These are phyloP conservation scores for Rosa hybrid DNA, from an alignment of 331 rosid genomes.

Conservation along the genomic window DNA sequence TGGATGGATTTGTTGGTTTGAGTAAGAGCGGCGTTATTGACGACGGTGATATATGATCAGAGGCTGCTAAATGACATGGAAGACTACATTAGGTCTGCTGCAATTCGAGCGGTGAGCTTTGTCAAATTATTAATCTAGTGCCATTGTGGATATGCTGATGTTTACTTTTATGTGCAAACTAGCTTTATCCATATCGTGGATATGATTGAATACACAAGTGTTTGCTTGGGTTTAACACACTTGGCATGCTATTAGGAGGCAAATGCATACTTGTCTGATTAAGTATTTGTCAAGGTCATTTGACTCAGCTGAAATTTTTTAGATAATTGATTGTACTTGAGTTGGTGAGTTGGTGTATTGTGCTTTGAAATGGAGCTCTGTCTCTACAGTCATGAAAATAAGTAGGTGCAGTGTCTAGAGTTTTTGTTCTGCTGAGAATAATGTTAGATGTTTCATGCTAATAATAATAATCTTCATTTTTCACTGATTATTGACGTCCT, in stretches of 20 bases:
- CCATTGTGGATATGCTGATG: background rate
- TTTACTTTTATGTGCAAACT: background rate
- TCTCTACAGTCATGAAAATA: background rate
- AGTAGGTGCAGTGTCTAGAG: too few species aligned
- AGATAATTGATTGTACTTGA: background rate
- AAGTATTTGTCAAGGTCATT: slow-evolving; percentile 72
- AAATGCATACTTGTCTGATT: slow-evolving; percentile 55
- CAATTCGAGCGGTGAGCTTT: slow-evolving; percentile 62
- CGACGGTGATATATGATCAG: slow-evolving; percentile 46
- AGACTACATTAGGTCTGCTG: slow-evolving; percentile 55
- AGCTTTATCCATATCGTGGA: background rate
- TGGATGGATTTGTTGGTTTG: slow-evolving; percentile 69
- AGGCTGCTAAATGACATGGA: slow-evolving; percentile 67
- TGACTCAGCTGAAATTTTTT: background rate
- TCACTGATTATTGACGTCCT: too few species aligned
- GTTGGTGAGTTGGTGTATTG: background rate
- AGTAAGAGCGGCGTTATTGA: slow-evolving; percentile 34
- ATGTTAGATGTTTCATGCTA: too few species aligned
- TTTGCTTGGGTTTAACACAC: slow-evolving; percentile 68
- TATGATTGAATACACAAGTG: slow-evolving; percentile 43
- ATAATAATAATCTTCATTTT: too few species aligned
- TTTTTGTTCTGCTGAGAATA: too few species aligned
- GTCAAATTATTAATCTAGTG: background rate
- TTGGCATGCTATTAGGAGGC: slow-evolving; percentile 46
- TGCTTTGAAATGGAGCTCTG: background rate